Evolutionary conservation across 2,329 filamentous ascomycete genomes (phyloP).

Genomic region (Ophioceras dolichostomum): DNA sequence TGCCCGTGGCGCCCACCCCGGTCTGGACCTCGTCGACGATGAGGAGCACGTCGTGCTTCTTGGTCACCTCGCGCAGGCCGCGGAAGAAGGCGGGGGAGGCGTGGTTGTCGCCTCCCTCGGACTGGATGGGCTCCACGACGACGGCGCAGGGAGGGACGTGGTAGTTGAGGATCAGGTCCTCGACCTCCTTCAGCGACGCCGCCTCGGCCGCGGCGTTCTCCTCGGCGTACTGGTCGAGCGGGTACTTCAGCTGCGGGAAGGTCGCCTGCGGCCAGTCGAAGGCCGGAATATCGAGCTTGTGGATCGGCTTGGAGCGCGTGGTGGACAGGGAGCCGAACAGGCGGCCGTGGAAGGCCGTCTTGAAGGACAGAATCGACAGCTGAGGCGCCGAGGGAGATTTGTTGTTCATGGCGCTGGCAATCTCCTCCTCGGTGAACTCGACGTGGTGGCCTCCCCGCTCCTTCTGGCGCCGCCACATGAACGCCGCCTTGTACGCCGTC

Average conservation of each 20-base stretch:
- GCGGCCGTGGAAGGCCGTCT: conserved; percentile 72
- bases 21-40: conserved; percentile 95
- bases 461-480: conserved; percentile 78
- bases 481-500: conserved; percentile 88
- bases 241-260: conserved; percentile 79
- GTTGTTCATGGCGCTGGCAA: conserved; percentile 68
- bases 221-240: conserved; percentile 63
- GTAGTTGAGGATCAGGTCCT: conserved; percentile 68
- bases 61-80: conserved; percentile 67
- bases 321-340: conserved; percentile 81
- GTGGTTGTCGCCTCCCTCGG: conserved; percentile 91
- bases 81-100: conserved; percentile 80
- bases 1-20: conserved; percentile 81
- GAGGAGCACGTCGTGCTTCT: conserved; percentile 65
- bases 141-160: conserved; percentile 71
- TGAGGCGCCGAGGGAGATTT: conserved; percentile 60
- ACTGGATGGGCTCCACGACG: conserved; percentile 83
- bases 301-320: conserved; percentile 84
- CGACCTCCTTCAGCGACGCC: conserved; percentile 70
- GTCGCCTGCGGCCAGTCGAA: conserved; percentile 91
- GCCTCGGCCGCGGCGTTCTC: conserved; percentile 78
- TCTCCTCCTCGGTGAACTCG: conserved; percentile 70
- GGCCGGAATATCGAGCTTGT: conserved; percentile 89
- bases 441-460: conserved; percentile 67
- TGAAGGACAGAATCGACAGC: conserved; percentile 82